phyloP scores from a whole-genome alignment of 2,329 filamentous ascomycete genomes.

The Xylariaceae sp. region DNA sequence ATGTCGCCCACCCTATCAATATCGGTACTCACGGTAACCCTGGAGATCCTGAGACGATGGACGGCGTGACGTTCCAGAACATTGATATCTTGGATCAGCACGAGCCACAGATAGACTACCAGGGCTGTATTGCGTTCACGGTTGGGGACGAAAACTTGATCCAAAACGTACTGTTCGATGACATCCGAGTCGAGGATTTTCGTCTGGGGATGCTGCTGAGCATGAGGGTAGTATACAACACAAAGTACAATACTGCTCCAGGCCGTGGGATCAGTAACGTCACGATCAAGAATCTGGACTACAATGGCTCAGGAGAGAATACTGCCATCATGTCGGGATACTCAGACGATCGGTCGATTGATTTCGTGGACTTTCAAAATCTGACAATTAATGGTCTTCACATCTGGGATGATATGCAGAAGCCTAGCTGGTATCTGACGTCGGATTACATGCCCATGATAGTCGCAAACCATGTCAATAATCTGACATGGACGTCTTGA shows the following conservation, averaged over 20 bases:
- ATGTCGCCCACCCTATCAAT: constrained; percentile 31
- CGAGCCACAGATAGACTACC: constrained; percentile 31
- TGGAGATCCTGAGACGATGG: constrained; percentile 27
- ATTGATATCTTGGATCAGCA: constrained; percentile 33
- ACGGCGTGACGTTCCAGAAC: constrained; percentile 25
- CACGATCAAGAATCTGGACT: constrained; percentile 19
- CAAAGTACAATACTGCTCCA: constrained; percentile 30
- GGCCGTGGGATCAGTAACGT: constrained; percentile 28
- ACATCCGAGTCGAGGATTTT: constrained; percentile 29
- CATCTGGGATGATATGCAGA: too few relatives aligned
- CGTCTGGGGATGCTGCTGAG: constrained; percentile 29
- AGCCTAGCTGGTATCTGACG: too few relatives aligned
- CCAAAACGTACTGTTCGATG: constrained; percentile 22
- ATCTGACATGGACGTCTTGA: too few relatives aligned
- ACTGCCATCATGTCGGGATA: too few relatives aligned
- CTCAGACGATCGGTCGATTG: too few relatives aligned
- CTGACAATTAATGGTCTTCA: too few relatives aligned
- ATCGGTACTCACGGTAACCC: constrained; percentile 33
- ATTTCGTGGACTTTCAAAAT: too few relatives aligned
- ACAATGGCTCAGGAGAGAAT: constrained; percentile 10
- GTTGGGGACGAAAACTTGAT: constrained; percentile 29
- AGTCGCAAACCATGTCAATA: too few relatives aligned
- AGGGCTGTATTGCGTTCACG: constrained; percentile 32
- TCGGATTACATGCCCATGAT: too few relatives aligned
- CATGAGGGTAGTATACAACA: constrained; percentile 30